Percentiles rank a stretch among this genome's conserved stretches.
Evolutionary conservation across 495 filamentous ascomycete species (phyloP).

Genomic region (Rusavskia elegans): DNA sequence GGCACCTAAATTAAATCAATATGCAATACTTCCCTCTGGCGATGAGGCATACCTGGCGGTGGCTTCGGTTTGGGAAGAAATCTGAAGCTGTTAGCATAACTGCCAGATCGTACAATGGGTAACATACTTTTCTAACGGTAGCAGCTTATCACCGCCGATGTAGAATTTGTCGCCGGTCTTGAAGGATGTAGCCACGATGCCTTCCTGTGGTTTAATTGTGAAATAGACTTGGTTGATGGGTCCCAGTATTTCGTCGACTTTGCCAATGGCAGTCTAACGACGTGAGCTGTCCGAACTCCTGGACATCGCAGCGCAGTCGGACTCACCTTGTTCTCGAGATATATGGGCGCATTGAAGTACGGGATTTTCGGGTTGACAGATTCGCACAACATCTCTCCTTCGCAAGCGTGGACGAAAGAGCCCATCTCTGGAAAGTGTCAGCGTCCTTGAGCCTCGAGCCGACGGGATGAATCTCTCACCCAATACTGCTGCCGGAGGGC

Average conservation of each 20-base stretch:
- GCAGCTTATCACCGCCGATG: constrained; percentile 84
- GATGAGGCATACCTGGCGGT: constrained; percentile 42
- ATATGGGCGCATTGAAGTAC: constrained; percentile 98
- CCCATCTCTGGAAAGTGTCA: constrained; percentile 60
- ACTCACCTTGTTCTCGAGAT: constrained; percentile 88
- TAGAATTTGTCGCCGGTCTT: constrained; percentile 93
- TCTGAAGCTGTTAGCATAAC: constrained; percentile 20
- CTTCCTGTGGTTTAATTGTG: constrained; percentile 91
- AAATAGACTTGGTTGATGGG: constrained; percentile 96
- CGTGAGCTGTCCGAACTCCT: too few relatives aligned
- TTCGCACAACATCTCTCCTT: constrained; percentile 93
- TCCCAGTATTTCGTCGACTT: constrained; percentile 56
- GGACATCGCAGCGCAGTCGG: too few relatives aligned
- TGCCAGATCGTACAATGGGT: not conserved
- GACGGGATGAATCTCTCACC: constrained; percentile 25
- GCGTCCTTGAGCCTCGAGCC: not conserved
- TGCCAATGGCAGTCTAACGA: constrained; percentile 37
- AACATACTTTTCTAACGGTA: constrained; percentile 68
- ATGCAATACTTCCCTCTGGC: constrained; percentile 6
- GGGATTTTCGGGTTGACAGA: constrained; percentile 89
- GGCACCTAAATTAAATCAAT: constrained; percentile 21
- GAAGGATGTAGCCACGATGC: constrained; percentile 88
- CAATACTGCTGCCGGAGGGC: constrained; percentile 49
- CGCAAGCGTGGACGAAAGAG: constrained; percentile 78
- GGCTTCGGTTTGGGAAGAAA: constrained; percentile 94